Evolutionary conservation across 352 stramenopile genomes (phyloP).

Genomic region (Pythium apleroticum): DNA sequence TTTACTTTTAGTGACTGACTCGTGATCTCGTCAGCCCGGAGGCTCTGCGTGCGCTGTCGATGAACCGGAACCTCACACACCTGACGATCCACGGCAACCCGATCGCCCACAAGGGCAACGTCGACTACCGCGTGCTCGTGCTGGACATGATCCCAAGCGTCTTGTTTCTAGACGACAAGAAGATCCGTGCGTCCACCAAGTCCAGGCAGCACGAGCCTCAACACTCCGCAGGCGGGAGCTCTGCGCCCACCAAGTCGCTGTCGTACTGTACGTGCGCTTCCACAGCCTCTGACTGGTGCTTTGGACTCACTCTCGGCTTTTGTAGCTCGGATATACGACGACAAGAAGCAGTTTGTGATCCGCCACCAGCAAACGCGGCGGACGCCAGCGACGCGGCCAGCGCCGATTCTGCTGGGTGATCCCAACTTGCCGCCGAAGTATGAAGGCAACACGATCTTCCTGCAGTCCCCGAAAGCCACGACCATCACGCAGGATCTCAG

Average conservation of each 20-base stretch:
- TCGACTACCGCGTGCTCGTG: conserved; percentile 62
- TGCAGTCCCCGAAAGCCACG: conserved; percentile 37
- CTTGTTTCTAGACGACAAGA: conserved; percentile 75
- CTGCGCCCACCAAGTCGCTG: conserved; percentile 45
- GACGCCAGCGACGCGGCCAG: conserved; percentile 40
- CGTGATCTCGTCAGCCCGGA: conserved; percentile 39
- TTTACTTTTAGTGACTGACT: no score
- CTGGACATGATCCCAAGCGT: conserved; percentile 76
- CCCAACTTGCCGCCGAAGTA: conserved; percentile 38
- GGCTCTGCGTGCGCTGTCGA: conserved; percentile 54
- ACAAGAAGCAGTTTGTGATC: conserved; percentile 79
- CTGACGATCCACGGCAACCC: conserved; percentile 67
- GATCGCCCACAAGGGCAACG: conserved; percentile 44
- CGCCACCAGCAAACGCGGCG: conserved; percentile 45
- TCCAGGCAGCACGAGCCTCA: conserved; percentile 29
- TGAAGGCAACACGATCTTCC: conserved; percentile 53
- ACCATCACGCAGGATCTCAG: conserved; percentile 31
- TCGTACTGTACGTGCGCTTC: conserved; percentile 63
- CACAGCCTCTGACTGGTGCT: not conserved
- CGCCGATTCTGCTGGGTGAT: conserved; percentile 39
- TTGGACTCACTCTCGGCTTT: no score
- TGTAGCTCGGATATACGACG: conserved; percentile 71
- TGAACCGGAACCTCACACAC: conserved; percentile 73
- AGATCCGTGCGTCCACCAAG: conserved; percentile 53
- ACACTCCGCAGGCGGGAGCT: conserved; percentile 19